Evolutionary conservation across 140 eudicot species (phyloP), one percentile per base, ranked within the genome.

Genomic region (Anethum foeniculum): DNA sequence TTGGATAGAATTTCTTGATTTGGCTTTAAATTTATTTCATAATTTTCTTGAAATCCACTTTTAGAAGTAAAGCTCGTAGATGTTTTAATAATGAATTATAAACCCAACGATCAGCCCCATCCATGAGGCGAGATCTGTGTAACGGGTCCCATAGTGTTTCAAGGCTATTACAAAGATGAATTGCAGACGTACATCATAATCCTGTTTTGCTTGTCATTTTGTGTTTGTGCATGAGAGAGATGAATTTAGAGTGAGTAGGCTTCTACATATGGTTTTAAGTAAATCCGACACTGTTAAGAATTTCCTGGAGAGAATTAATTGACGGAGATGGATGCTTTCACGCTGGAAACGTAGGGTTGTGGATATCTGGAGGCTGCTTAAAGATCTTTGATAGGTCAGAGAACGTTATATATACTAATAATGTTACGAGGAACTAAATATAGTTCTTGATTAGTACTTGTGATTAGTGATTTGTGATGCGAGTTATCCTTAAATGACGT

Each of bases 281-380:
- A 43, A 38, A 46, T 83, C 14, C 54, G 64, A 71, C 78, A 12
- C 77, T 79, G 62, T 49, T 27, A 34, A 36, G 75, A 75, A 69
- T 86, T 49, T 19, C 18, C 89, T 90, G 98, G 88, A 86, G 89
- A 84, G 97, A 93, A 91, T 93, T 87, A 15, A 75, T 91, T 10
- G 97, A 91, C 79, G 92, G 86, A 38, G 97, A 93, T 77, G 97
- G 97, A 83, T 93, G 98, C 97, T 93, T 93, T 88, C 98, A 91
- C 79, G 87, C 96, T 5, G 98, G 98, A 80, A 94, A 91, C 84
- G 91, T 93, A 76, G 98, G 98, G 67, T 38, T 85, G 82, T 93
- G 98, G 97, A 78, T 79, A 71, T 87, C 93, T 65, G 91, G 91
- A 76, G 98, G 97, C 64, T 91, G 97, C 62, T 88, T 93, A 83